phyloP scores from a whole-genome alignment of 2,329 filamentous ascomycete species.

The Byssochlamys sp. region DNA sequence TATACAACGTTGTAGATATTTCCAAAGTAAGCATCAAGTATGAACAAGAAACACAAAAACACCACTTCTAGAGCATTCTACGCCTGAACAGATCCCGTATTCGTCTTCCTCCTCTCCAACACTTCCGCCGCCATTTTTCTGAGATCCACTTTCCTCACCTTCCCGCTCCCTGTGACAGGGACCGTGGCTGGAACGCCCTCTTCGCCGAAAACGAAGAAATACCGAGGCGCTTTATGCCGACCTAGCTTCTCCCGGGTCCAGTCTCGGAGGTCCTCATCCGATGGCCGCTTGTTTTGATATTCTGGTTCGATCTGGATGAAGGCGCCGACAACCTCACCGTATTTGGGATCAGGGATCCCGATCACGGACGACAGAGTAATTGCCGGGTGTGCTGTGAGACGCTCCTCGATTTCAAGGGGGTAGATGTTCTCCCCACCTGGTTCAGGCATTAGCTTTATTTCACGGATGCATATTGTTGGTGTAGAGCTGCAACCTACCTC shows the following conservation, averaged over 20 bases:
- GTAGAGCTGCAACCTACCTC: slow-evolving; percentile 38
- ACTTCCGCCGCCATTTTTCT: slow-evolving; percentile 36
- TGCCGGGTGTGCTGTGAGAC: slow-evolving; percentile 54
- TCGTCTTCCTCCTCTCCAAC: slow-evolving; percentile 33
- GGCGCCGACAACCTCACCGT: slow-evolving; percentile 62
- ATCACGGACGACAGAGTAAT: slow-evolving; percentile 59
- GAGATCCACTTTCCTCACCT: slow-evolving; percentile 55
- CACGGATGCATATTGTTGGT: not conserved
- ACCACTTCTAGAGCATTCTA: not conserved
- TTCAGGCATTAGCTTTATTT: not conserved
- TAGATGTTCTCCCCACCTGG: slow-evolving; percentile 63
- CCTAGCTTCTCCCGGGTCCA: slow-evolving; percentile 56
- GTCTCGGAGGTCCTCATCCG: slow-evolving; percentile 46
- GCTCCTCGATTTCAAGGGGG: slow-evolving; percentile 65
- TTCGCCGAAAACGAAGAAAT: slow-evolving; percentile 65
- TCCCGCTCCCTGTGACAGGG: slow-evolving; percentile 60
- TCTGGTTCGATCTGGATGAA: slow-evolving; percentile 33
- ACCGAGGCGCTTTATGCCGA: slow-evolving; percentile 57
- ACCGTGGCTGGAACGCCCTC: slow-evolving; percentile 43
- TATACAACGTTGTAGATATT: not conserved
- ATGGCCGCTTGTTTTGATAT: not conserved
- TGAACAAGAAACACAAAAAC: not conserved
- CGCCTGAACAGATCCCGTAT: not conserved
- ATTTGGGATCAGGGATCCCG: slow-evolving; percentile 59
- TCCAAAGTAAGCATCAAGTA: not conserved